Conservation (phyloP, 129 eudicot genomes). For the Rutidosis leptorrhynchoides region DNA sequence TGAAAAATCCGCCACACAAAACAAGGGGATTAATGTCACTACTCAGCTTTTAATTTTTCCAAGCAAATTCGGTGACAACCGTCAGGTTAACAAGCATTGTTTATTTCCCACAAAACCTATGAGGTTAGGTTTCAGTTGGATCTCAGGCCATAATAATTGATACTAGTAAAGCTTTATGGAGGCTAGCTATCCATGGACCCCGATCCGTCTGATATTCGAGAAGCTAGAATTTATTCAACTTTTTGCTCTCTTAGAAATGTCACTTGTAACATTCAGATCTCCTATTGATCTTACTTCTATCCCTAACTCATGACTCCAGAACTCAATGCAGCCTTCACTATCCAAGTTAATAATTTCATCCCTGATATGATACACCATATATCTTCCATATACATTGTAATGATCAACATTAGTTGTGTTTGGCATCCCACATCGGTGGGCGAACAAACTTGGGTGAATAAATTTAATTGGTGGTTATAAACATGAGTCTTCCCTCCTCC, state of each 20-base stretch:
- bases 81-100: slow-evolving; percentile 10
- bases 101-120: neutral
- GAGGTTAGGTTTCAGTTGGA: neutral
- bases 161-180: neutral
- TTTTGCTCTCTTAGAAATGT: neutral
- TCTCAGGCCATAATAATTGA: slow-evolving; percentile 1
- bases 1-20: neutral
- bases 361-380: slow-evolving; percentile 6
- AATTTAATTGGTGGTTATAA: too few species aligned
- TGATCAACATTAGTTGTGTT: too few species aligned
- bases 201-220: neutral
- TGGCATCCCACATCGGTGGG: too few species aligned
- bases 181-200: neutral
- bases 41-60: neutral
- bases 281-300: slow-evolving; percentile 4
- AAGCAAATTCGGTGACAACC: neutral
- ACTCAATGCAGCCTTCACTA: neutral
- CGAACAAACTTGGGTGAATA: too few species aligned
- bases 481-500: too few species aligned
- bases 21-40: slow-evolving; percentile 1
- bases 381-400: too few species aligned
- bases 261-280: neutral
- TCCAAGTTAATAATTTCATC: neutral
- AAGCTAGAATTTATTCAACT: too few species aligned
- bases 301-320: neutral